phyloP scores from a whole-genome alignment of 2,329 filamentous ascomycete species.

The Paracoccidioides lutzii region DNA sequence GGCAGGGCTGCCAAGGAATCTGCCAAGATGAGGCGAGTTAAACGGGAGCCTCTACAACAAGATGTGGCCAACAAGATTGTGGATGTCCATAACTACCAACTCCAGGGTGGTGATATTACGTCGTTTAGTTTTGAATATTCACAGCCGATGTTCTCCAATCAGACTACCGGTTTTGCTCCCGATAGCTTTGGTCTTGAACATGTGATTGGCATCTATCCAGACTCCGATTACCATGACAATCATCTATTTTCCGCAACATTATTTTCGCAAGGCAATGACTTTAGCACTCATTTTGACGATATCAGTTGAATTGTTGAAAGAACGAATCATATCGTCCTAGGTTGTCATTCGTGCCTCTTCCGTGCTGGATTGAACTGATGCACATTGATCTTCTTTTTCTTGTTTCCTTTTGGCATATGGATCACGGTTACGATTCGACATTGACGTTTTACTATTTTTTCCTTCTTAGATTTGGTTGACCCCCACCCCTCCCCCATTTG shows the following conservation, averaged over 20 bases:
- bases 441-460: not conserved
- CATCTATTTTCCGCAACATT: conserved; percentile 4
- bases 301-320: conserved; percentile 5
- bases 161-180: not conserved
- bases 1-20: conserved; percentile 27
- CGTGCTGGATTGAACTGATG: not conserved
- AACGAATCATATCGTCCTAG: conserved; percentile 5
- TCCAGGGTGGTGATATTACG: conserved; percentile 3
- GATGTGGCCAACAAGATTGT: not conserved
- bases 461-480: not conserved
- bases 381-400: not conserved
- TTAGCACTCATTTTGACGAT: conserved; percentile 8
- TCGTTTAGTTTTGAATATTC: not conserved
- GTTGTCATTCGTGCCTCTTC: conserved; percentile 2
- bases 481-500: not conserved
- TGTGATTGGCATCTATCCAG: conserved; percentile 21
- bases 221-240: conserved; percentile 12
- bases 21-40: conserved; percentile 19
- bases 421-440: not conserved
- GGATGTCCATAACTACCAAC: not conserved
- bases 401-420: conserved; percentile 1
- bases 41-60: conserved; percentile 15
- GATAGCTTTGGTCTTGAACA: conserved; percentile 14
- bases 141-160: not conserved
- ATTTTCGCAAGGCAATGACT: conserved; percentile 5